A percentile compares a stretch with the other conserved stretches of the same genome.
Evolutionary conservation across 768 basidiomycete genomes (phyloP).

Genomic region (Phylloporus arenicola): DNA sequence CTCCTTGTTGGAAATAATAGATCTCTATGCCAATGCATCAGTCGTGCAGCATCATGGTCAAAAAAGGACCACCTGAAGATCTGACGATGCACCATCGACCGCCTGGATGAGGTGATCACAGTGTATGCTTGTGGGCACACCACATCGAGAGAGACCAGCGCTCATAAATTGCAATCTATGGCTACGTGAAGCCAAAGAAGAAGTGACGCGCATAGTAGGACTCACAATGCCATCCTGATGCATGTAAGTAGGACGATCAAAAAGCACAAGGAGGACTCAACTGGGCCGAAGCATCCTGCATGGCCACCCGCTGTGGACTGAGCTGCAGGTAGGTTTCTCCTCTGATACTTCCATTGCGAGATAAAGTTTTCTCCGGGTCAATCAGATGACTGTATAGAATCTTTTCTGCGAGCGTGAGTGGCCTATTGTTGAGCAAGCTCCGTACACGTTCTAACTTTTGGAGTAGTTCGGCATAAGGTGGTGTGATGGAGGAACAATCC

Average conservation of each 20-base stretch:
- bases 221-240: constrained; percentile 77
- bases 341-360: constrained; percentile 60
- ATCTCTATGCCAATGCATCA: constrained; percentile 44
- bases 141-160: constrained; percentile 76
- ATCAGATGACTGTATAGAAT: constrained; percentile 90
- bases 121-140: constrained; percentile 89
- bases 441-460: constrained; percentile 68
- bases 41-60: not conserved
- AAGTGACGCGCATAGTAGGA: not conserved
- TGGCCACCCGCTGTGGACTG: constrained; percentile 88
- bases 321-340: constrained; percentile 90
- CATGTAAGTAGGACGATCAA: constrained; percentile 9
- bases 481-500: constrained; percentile 71
- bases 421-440: constrained; percentile 59
- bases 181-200: constrained; percentile 3
- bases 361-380: constrained; percentile 69
- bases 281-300: constrained; percentile 94
- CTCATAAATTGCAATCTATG: constrained; percentile 95
- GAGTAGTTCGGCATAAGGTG: constrained; percentile 72
- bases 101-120: constrained; percentile 99
- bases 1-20: constrained; percentile 86
- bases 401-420: constrained; percentile 95
- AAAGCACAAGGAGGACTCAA: constrained; percentile 37
- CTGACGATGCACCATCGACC: constrained; percentile 76
- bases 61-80: constrained; percentile 59